phyloP scores from a whole-genome alignment of 73 alveolate genomes.

The Diophrys appendiculata region DNA sequence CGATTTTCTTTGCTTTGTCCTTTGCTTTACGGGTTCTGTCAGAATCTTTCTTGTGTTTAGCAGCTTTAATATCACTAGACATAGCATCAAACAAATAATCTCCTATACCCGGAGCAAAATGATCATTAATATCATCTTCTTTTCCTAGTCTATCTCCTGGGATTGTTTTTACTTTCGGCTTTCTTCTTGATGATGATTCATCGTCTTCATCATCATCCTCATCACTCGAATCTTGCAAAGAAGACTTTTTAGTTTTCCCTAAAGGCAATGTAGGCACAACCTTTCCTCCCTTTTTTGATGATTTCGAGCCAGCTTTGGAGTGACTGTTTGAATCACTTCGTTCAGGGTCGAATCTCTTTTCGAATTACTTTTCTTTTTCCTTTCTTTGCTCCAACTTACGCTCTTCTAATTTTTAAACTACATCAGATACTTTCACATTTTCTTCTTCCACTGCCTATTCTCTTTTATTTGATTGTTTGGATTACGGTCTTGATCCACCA shows the following conservation, averaged over 20 bases:
- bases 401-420: slow-evolving; percentile 4
- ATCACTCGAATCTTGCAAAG: neutral
- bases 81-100: neutral
- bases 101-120: neutral
- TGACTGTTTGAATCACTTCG: too few species aligned
- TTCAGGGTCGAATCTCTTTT: slow-evolving; percentile 1
- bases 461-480: neutral
- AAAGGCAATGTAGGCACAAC: too few species aligned
- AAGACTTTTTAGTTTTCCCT: neutral
- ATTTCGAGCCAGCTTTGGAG: neutral
- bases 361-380: neutral
- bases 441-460: slow-evolving; percentile 4
- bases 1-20: neutral
- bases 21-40: neutral
- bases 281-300: neutral
- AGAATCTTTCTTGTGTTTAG: neutral
- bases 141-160: neutral
- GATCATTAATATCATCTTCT: neutral
- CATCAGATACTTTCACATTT: neutral
- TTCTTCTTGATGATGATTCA: neutral
- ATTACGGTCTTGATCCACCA: too few species aligned
- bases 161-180: slow-evolving; percentile 1
- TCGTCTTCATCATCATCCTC: neutral
- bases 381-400: neutral
- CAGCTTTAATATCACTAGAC: neutral